These are phyloP conservation scores for Comarum palustre DNA, from an alignment of 306 rosid species.

Conservation along the genomic window DNA sequence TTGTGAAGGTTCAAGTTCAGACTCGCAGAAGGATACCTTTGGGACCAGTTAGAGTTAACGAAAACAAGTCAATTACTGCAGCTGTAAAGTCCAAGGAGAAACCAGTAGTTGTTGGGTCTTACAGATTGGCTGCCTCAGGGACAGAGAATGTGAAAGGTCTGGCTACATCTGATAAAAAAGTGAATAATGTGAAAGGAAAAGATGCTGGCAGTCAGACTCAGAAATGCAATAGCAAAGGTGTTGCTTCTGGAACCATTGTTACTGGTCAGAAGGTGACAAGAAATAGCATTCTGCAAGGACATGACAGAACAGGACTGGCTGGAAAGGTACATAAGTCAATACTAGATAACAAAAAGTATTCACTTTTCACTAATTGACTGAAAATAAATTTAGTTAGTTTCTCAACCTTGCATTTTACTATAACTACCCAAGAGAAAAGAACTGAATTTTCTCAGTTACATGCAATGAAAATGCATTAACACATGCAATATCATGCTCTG, in stretches of 20 bases:
- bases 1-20: constrained; percentile 37
- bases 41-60: constrained; percentile 33
- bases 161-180: constrained; percentile 39
- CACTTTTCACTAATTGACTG: neutral
- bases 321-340: constrained; percentile 30
- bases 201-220: constrained; percentile 24
- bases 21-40: constrained; percentile 37
- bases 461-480: neutral
- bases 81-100: constrained; percentile 39
- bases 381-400: neutral
- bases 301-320: constrained; percentile 28
- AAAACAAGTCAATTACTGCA: constrained; percentile 15
- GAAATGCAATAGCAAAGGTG: constrained; percentile 43
- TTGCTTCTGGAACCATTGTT: constrained; percentile 23
- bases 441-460: neutral
- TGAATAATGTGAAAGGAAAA: constrained; percentile 39
- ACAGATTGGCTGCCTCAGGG: constrained; percentile 33
- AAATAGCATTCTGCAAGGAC: constrained; percentile 24
- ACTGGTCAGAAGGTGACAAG: constrained; percentile 31
- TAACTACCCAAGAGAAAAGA: neutral
- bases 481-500: neutral
- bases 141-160: constrained; percentile 46
- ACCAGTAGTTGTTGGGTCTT: constrained; percentile 23
- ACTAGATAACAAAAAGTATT: neutral
- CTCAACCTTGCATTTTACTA: neutral